phyloP scores from a whole-genome alignment of 108 stramenopile species.

The Parmales sp. region DNA sequence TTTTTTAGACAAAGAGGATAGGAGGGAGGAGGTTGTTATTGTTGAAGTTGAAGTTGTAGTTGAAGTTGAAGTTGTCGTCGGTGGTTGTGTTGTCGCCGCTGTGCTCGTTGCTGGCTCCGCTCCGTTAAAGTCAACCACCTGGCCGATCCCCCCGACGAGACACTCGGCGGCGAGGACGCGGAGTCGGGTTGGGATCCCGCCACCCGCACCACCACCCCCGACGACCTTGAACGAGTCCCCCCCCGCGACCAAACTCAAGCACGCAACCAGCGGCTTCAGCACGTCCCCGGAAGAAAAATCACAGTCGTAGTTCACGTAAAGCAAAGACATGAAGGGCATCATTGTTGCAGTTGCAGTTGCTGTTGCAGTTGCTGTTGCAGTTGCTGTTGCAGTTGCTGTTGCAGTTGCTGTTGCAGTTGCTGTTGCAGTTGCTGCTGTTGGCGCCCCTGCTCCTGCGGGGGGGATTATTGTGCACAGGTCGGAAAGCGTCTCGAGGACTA shows the following conservation, averaged over 20 bases:
- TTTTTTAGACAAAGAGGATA: constrained; percentile 9
- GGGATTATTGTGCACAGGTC: background rate
- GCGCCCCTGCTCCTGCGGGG: background rate
- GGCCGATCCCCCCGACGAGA: background rate
- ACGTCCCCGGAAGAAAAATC: constrained; percentile 49
- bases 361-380: background rate
- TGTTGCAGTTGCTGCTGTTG: background rate
- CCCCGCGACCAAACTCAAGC: constrained; percentile 6
- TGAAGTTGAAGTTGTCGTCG: too few relatives aligned
- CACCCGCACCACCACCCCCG: background rate
- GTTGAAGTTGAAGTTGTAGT: background rate
- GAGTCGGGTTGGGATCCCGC: too few relatives aligned
- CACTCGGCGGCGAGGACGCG: background rate
- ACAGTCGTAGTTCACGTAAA: constrained; percentile 60
- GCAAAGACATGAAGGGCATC: constrained; percentile 40
- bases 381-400: background rate
- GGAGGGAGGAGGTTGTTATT: constrained; percentile 18
- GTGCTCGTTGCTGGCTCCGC: too few relatives aligned
- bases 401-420: background rate
- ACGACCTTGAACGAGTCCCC: background rate
- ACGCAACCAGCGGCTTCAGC: constrained; percentile 22
- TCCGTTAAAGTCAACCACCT: background rate
- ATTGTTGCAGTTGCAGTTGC: constrained; percentile 7
- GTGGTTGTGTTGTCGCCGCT: too few relatives aligned
- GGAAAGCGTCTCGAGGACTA: background rate